Percentiles rank a stretch among this genome's conserved stretches.
Conservation (phyloP, 805 yeast genomes). For the Wickerhamomyces mucosus region DNA sequence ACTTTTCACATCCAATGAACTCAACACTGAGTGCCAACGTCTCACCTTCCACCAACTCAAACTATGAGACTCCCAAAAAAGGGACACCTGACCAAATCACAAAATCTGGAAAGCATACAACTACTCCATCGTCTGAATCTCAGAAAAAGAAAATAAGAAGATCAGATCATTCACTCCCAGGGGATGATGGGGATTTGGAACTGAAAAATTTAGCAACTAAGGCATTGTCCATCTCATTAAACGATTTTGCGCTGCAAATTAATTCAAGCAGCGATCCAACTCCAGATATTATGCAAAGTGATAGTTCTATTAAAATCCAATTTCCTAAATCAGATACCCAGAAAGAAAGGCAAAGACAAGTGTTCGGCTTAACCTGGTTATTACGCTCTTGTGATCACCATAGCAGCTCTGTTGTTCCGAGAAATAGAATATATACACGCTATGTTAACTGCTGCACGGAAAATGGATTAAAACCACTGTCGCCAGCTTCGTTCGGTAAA, state of each 20-base stretch:
- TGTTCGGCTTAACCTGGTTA: conserved; percentile 78
- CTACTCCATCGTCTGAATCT: conserved; percentile 16
- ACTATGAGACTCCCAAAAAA: too few species aligned
- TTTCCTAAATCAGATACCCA: too few species aligned
- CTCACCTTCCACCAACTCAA: too few species aligned
- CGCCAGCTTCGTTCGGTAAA: conserved; percentile 74
- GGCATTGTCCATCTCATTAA: conserved; percentile 24
- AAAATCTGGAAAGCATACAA: neutral
- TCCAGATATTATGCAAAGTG: too few species aligned
- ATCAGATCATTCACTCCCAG: conserved; percentile 19
- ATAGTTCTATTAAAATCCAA: too few species aligned
- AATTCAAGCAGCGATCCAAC: too few species aligned
- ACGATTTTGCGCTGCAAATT: conserved; percentile 35
- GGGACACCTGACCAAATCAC: too few species aligned
- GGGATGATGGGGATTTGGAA: conserved; percentile 27
- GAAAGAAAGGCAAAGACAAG: conserved; percentile 57
- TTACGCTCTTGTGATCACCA: conserved; percentile 49
- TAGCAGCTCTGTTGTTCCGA: conserved; percentile 46
- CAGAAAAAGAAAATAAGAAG: conserved; percentile 19
- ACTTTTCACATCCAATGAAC: too few species aligned
- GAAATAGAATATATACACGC: conserved; percentile 59
- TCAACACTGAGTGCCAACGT: too few species aligned
- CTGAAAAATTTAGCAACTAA: conserved; percentile 27
- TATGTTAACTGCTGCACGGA: conserved; percentile 51
- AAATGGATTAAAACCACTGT: conserved; percentile 45